Base-by-base conservation (phyloP, 495 filamentous ascomycete genomes). In the Hypoxylon perforatum region DNA sequence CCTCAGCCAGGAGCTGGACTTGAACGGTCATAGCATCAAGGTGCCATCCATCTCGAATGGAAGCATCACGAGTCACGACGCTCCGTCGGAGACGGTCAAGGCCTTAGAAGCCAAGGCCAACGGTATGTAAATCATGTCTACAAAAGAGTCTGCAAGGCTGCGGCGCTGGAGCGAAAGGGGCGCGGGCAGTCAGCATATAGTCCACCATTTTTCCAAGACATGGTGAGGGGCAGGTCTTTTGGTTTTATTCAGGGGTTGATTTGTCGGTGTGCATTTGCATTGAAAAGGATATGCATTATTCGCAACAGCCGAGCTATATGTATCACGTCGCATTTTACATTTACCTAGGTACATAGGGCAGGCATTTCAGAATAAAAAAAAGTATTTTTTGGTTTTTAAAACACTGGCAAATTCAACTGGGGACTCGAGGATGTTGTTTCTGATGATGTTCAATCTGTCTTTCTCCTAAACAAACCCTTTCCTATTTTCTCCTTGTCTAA, bases 61-160 rank as follows among this genome's bases (percentile, higher is more conserved):
- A 38, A 33, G 47, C 19, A 25, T 39, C 48, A 58, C 75, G 15
- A 56, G 71, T 11, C 67, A 63, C 39, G 70, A 70, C 47, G 12
- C 17, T 12, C 57, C 53, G 51, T 57, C 75, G 12, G 73, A 78
- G 59, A 73, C 77, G 49, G 70, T 84, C 41, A 64, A 68, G 22
- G 64, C 67, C 23, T 74, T 85, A 41, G 82, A 85, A 65, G 75
- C 74, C 23, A 81, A 81, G 72, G 81, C 77, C 38, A 81, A 78
- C 53, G 77, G 73, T 49, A 67, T 76, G 69, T 80, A 61, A 76
- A 22, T 21, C n/a, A 5, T 10, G 8, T 28, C 2, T 15, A 25
- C 10, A 39, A 19, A 52, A 50, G 46, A 25, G 17, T 47, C 30
- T 12, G 22, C n/a, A 30, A 17, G 41, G 15, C 44, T 30, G 47